Evolutionary conservation across 768 basidiomycete genomes (phyloP), one percentile per base, ranked within the genome.

Genomic region (Amanita polypyramis): DNA sequence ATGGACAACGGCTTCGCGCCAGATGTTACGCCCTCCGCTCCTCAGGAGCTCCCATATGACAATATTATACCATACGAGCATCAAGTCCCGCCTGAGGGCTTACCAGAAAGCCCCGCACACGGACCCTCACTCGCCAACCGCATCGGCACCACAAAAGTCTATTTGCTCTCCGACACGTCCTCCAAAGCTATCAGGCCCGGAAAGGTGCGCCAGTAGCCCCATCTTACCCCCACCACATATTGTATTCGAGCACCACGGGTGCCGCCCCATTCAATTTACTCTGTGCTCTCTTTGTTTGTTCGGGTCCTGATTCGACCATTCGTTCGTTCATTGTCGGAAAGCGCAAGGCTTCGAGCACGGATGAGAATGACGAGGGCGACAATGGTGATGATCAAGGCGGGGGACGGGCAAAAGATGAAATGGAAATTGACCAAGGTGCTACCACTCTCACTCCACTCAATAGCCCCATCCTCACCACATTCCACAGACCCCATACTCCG

Each of bases 111-210:
- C n/a, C 59, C 61, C 40, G 32, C 61, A 29, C 57, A 27, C 25
- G 25, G 7, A 27, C 25, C 63, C 29, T 71, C 69, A 15, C 68
- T 87, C 27, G 80, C 77, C 12, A 70, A 76, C 50, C 76, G 87
- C n/a, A 88, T 89, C 37, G 75, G 85, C 40, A 75, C 56, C 43
- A 73, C 74, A 41, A 87, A 84, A 63, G 76, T 89, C n/a, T 91
- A 90, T 65, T 62, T 89, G 23, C 74, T 87, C 52, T 73, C 82
- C 45, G 87, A 89, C 56, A 68, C 82, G 30, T 66, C 73, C 27
- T 69, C 74, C 52, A 64, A 74, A n/a, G 69, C 73, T 51, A 60
- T 71, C 53, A 76, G 72, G 51, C 69, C 65, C 55, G 76, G 75
- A 62, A 89, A 89, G 83, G 87, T 90, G 74, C 76, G 82, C 72